phyloP scores from a whole-genome alignment of 2,329 filamentous ascomycete genomes.

The Thielaviopsis euricoi region DNA sequence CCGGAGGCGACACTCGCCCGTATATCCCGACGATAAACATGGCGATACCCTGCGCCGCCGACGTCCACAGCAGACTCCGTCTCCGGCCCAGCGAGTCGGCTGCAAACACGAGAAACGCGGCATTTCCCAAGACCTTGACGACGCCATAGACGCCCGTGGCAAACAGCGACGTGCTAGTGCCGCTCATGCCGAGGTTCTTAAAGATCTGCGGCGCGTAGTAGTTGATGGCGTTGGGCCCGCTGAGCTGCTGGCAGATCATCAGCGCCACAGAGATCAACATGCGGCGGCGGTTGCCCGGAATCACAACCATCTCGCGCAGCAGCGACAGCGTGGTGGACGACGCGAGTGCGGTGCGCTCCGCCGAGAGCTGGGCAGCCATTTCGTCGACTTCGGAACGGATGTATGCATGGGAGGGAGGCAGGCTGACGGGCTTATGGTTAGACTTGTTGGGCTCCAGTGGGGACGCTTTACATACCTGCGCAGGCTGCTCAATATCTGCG shows the following conservation, averaged over 20 bases:
- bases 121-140: constrained; percentile 49
- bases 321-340: constrained; percentile 38
- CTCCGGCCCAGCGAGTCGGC: constrained; percentile 54
- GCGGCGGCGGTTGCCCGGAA: constrained; percentile 45
- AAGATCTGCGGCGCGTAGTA: constrained; percentile 60
- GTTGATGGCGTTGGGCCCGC: constrained; percentile 40
- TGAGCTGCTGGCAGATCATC: constrained; percentile 59
- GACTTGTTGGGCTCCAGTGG: constrained; percentile 15
- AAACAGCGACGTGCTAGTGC: constrained; percentile 43
- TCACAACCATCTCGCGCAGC: constrained; percentile 46
- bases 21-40: constrained; percentile 62
- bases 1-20: constrained; percentile 43
- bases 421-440: constrained; percentile 17
- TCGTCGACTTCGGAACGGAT: constrained; percentile 42
- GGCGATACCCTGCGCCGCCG: constrained; percentile 40
- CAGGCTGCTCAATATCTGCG: constrained; percentile 35
- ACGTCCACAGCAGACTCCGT: constrained; percentile 44
- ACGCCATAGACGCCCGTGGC: constrained; percentile 61
- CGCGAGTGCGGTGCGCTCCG: constrained; percentile 40
- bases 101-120: constrained; percentile 47
- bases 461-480: constrained; percentile 24
- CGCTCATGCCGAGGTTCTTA: constrained; percentile 41
- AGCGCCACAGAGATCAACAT: constrained; percentile 43
- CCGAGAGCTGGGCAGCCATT: constrained; percentile 43
- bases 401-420: constrained; percentile 38